Evolutionary conservation across 1,284 basidiomycete species (phyloP).

Genomic region (Melampsora americana): DNA sequence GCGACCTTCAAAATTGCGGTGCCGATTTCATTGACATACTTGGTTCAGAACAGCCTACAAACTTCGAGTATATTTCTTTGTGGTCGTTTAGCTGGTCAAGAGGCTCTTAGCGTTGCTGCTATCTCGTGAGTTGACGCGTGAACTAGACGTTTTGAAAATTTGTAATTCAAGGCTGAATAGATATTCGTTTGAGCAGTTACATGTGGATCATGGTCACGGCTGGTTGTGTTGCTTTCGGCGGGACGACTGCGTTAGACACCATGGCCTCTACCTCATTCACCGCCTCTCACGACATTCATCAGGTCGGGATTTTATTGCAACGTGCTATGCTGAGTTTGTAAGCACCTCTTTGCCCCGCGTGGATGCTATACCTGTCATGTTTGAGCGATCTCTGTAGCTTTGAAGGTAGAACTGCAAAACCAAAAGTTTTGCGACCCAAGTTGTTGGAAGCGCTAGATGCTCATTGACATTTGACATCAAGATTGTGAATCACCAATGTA

Average conservation of each 20-base stretch:
- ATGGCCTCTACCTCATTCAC: constrained; percentile 72
- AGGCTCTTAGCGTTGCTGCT: constrained; percentile 67
- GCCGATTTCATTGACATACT: constrained; percentile 59
- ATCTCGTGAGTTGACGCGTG: constrained; percentile 72
- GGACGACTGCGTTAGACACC: constrained; percentile 71
- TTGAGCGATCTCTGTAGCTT: too few relatives aligned
- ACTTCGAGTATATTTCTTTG: constrained; percentile 64
- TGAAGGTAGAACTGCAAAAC: too few relatives aligned
- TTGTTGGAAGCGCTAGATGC: too few relatives aligned
- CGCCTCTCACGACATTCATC: constrained; percentile 60
- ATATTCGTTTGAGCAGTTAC: neutral
- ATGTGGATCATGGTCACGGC: constrained; percentile 18
- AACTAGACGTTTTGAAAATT: constrained; percentile 57
- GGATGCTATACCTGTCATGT: too few relatives aligned
- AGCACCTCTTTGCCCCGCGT: neutral
- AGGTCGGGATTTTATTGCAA: constrained; percentile 66
- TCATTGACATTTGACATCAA: too few relatives aligned
- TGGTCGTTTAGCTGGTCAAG: constrained; percentile 63
- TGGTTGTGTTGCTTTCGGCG: constrained; percentile 69
- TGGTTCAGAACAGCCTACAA: constrained; percentile 69
- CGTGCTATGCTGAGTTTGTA: constrained; percentile 64
- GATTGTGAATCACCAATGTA: too few relatives aligned
- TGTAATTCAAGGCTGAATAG: neutral
- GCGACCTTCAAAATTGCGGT: neutral
- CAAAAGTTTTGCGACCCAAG: too few relatives aligned